phyloP scores from a whole-genome alignment of 257 asterid species.

The Nicotiana noctiflora region DNA sequence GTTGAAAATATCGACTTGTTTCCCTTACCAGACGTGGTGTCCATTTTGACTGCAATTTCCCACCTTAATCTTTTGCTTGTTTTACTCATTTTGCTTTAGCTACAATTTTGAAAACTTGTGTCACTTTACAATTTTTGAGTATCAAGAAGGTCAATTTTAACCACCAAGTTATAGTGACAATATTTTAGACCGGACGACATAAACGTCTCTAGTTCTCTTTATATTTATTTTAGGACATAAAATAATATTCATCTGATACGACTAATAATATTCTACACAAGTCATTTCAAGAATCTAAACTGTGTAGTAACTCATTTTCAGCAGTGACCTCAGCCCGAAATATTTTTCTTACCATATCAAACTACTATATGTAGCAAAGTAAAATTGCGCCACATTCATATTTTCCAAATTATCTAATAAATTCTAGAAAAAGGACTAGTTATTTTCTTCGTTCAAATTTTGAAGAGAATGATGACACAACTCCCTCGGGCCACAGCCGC shows the following conservation, averaged over 20 bases:
- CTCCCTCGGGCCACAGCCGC: background rate
- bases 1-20: background rate
- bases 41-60: background rate
- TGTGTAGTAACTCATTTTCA: no score
- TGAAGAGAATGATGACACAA: background rate
- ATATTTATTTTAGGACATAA: no score
- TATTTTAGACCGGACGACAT: no score
- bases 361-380: no score
- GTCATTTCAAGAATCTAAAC: background rate
- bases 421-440: background rate
- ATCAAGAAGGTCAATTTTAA: background rate
- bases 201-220: no score
- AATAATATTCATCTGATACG: background rate
- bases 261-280: background rate
- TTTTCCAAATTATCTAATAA: background rate
- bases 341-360: background rate
- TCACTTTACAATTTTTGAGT: background rate
- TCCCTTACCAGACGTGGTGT: background rate
- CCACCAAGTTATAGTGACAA: no score
- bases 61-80: background rate
- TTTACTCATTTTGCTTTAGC: background rate
- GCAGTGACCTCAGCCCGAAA: background rate
- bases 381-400: background rate
- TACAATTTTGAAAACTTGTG: no score
- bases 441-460: no score